Evolutionary conservation across 192 early-diverging fungal genomes (phyloP), one percentile per base, ranked within the genome.

Genomic region (Coemansia interrupta): DNA sequence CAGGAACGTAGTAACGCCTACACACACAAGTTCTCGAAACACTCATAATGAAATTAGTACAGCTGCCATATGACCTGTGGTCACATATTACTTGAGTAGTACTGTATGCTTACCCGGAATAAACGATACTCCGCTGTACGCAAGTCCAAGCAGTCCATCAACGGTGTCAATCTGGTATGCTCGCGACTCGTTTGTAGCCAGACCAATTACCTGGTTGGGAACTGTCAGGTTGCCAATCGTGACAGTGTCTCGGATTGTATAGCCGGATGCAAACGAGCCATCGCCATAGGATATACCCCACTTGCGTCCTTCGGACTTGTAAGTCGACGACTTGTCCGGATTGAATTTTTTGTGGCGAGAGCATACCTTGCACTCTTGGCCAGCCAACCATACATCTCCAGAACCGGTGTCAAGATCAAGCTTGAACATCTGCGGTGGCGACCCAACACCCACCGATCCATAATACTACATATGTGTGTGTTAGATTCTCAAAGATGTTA

Each of bases 401-500:
- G 85, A 87, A 18, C 87, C 87, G 4, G 87, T 89, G 51, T 89
- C 87, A 30, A 89, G 81, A 54, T 86, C 80, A n/a, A 89, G 68
- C 48, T 86, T 86, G 64, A 89, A 85, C 36, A 68, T 70, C 48
- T 87, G 84, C 17, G 84, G 82, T 38, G 87, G 87, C 10, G 87
- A 82, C 11, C 87, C 87, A 19, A 87, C 74, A 1, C 80, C 68
- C 5, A 87, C 84, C n/a, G 71, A 66, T 46, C 81, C 84, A 55
- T 89, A 89, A 53, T 89, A 89, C 80, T 89, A 64, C 20, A 54
- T 13, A 11, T 29, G 49, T 6, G 9, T 42, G 41, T 39, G 38
- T 39, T 39, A 15, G 6, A 6, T 41, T 12, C 3, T 12, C 3
- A 6, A 41, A 41, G n/a, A 1, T n/a, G 40, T 18, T 7, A 18